Evolutionary conservation across 2,329 filamentous ascomycete species (phyloP).

Genomic region (Aspergillus viridinutans): DNA sequence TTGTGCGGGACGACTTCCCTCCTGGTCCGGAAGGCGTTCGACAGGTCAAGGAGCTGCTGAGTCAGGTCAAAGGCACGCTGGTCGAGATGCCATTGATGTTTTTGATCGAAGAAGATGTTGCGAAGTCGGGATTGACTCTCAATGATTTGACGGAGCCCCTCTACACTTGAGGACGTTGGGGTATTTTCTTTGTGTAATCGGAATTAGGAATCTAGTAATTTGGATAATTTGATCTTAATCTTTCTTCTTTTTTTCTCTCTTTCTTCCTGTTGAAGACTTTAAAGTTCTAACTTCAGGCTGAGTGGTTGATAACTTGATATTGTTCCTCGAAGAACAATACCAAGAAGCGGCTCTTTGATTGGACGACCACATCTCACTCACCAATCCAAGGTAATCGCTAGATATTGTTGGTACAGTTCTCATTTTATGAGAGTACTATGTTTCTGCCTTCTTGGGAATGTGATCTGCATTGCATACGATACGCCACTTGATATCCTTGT

Average conservation of each 20-base stretch:
- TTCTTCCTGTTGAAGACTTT: background rate
- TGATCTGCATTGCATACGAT: background rate
- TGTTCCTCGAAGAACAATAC: slow-evolving; percentile 18
- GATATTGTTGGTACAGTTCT: background rate
- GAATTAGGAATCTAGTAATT: background rate
- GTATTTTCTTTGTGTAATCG: slow-evolving; percentile 3
- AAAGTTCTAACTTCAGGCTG: background rate
- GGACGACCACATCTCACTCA: background rate
- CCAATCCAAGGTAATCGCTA: background rate
- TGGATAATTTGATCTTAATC: background rate
- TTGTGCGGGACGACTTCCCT: slow-evolving; percentile 71
- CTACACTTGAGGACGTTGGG: slow-evolving; percentile 53
- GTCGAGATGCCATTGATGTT: slow-evolving; percentile 93
- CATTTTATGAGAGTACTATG: background rate
- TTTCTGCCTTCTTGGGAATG: background rate
- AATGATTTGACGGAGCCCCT: slow-evolving; percentile 69
- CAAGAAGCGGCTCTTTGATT: background rate
- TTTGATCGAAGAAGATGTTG: slow-evolving; percentile 79
- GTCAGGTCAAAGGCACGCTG: slow-evolving; percentile 63
- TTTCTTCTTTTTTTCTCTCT: background rate
- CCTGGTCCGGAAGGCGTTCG: slow-evolving; percentile 59
- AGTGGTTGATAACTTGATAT: slow-evolving; percentile 12
- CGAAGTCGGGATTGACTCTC: slow-evolving; percentile 70
- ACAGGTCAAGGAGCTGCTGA: slow-evolving; percentile 68
- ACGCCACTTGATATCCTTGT: background rate